These are phyloP conservation scores for Teunomyces gatunensis DNA, from an alignment of 805 yeast species.

Conservation along the genomic window DNA sequence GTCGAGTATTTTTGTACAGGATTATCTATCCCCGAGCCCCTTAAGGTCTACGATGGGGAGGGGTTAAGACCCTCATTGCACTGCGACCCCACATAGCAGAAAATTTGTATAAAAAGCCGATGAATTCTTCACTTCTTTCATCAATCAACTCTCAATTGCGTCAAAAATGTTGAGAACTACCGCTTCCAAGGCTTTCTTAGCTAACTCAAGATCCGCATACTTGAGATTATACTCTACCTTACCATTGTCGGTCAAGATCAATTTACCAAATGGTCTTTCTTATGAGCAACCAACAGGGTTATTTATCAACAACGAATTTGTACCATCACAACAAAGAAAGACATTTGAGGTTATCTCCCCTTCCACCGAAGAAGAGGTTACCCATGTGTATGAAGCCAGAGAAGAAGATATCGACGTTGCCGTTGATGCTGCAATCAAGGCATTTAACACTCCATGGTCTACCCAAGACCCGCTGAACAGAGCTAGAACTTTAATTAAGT, in stretches of 20 bases:
- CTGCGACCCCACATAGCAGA: background rate
- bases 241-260: slow-evolving; percentile 45
- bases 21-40: background rate
- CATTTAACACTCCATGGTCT: slow-evolving; percentile 72
- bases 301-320: slow-evolving; percentile 84
- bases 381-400: slow-evolving; percentile 70
- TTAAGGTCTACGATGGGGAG: background rate
- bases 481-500: slow-evolving; percentile 58
- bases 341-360: slow-evolving; percentile 66
- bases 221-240: slow-evolving; percentile 26
- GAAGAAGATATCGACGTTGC: slow-evolving; percentile 81
- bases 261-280: slow-evolving; percentile 68
- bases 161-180: background rate
- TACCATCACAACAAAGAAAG: slow-evolving; percentile 52
- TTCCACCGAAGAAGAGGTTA: slow-evolving; percentile 66
- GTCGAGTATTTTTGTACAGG: background rate
- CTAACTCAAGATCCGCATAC: slow-evolving; percentile 3
- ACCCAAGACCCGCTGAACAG: slow-evolving; percentile 65
- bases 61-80: background rate
- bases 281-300: slow-evolving; percentile 85
- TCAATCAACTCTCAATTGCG: background rate
- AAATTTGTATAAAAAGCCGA: background rate
- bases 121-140: background rate
- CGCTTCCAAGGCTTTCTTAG: background rate
- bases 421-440: slow-evolving; percentile 78